Conservation (phyloP, 1,284 basidiomycete genomes). For the Pascua sp. region DNA sequence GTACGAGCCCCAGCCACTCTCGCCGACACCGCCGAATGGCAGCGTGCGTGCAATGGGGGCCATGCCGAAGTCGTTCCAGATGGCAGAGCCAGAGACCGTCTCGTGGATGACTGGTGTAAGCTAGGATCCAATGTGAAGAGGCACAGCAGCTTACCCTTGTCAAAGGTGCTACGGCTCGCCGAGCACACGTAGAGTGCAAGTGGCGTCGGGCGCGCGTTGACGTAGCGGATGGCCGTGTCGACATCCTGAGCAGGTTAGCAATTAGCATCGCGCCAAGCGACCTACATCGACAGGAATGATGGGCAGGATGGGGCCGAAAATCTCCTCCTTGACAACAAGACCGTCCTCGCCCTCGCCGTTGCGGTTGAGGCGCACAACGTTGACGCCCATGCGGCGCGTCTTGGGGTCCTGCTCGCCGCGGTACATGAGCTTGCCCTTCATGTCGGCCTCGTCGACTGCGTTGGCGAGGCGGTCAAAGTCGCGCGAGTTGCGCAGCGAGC, state of each 20-base stretch:
- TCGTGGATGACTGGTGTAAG: conserved; percentile 34
- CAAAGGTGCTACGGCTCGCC: conserved; percentile 30
- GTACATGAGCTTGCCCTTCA: conserved; percentile 60
- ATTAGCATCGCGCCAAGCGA: conserved; percentile 16
- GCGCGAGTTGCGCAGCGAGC: conserved; percentile 55
- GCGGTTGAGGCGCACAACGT: conserved; percentile 54
- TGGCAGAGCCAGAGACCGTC: conserved; percentile 42
- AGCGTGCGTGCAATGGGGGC: conserved; percentile 35
- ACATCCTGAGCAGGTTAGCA: conserved; percentile 49
- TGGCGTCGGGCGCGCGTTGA: conserved; percentile 55
- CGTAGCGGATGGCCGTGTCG: conserved; percentile 67
- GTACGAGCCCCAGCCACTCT: conserved; percentile 47
- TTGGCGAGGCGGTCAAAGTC: conserved; percentile 64
- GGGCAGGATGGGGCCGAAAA: conserved; percentile 70
- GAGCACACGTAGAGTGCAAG: conserved; percentile 48
- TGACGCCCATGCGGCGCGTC: conserved; percentile 43
- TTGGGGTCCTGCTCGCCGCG: conserved; percentile 65
- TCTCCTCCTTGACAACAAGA: conserved; percentile 66
- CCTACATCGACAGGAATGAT: conserved; percentile 64
- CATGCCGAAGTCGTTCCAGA: conserved; percentile 47
- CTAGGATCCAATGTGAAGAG: neutral
- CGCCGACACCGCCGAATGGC: conserved; percentile 49
- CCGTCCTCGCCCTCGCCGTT: conserved; percentile 61
- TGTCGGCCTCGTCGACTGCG: conserved; percentile 62
- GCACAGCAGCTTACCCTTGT: conserved; percentile 42